These are phyloP conservation scores for Yamadazyma oceani DNA, from an alignment of 1,139 yeast genomes.

Conservation along the genomic window DNA sequence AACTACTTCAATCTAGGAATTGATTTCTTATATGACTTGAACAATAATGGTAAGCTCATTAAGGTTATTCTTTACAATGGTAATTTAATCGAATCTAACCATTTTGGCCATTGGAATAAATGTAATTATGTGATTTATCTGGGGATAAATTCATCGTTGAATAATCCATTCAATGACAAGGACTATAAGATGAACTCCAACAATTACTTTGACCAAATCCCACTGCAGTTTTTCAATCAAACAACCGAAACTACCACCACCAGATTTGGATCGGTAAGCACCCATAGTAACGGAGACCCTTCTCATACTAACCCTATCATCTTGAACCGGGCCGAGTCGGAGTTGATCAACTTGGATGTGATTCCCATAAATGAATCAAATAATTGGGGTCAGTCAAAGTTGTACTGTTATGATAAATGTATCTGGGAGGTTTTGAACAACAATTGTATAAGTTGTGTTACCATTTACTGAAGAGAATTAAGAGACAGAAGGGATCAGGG, in stretches of 20 bases:
- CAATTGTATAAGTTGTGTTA: slow-evolving; percentile 16
- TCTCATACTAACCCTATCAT: slow-evolving; percentile 36
- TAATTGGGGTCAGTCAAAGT: slow-evolving; percentile 55
- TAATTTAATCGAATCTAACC: slow-evolving; percentile 45
- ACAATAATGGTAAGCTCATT: slow-evolving; percentile 27
- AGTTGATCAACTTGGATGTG: slow-evolving; percentile 40
- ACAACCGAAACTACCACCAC: slow-evolving; percentile 10
- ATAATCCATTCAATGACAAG: slow-evolving; percentile 12
- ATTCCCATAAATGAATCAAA: slow-evolving; percentile 17
- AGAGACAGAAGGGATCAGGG: background rate
- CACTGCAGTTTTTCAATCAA: slow-evolving; percentile 18
- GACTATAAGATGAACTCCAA: slow-evolving; percentile 23
- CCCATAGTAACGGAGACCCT: background rate
- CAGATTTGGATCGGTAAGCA: no score
- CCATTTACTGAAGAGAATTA: slow-evolving; percentile 9
- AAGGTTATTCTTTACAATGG: slow-evolving; percentile 48
- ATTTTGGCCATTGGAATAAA: slow-evolving; percentile 51
- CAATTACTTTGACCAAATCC: slow-evolving; percentile 37
- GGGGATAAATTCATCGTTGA: slow-evolving; percentile 7
- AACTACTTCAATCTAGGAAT: slow-evolving; percentile 56
- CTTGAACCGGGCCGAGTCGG: slow-evolving; percentile 51
- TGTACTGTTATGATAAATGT: slow-evolving; percentile 45
- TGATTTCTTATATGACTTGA: slow-evolving; percentile 51
- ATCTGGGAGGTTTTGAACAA: slow-evolving; percentile 54
- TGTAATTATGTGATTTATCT: slow-evolving; percentile 38